A percentile compares a stretch with the other conserved stretches of the same genome.
Evolutionary conservation across 805 yeast species (phyloP).

Genomic region (Teunomyces funiuensis): DNA sequence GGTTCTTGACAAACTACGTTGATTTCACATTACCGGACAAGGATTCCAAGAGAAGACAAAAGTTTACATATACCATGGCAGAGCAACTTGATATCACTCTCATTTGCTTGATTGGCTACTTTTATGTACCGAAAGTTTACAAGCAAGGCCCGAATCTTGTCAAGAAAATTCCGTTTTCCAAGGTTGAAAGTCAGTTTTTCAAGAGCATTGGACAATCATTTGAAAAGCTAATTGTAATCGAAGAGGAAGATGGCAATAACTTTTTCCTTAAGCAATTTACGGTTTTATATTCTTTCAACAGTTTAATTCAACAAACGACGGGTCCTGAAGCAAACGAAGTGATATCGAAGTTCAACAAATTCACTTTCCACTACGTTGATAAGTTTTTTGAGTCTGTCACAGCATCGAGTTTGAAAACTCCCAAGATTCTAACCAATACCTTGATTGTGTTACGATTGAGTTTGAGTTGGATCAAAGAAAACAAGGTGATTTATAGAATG

Average conservation of each 20-base stretch:
- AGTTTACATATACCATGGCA: constrained; percentile 9
- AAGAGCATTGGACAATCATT: constrained; percentile 11
- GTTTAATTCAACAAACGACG: constrained; percentile 11
- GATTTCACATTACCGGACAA: constrained; percentile 15
- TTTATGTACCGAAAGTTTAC: constrained; percentile 39
- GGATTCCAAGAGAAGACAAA: constrained; percentile 8
- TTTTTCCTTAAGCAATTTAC: constrained; percentile 25
- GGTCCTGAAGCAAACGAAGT: constrained; percentile 10
- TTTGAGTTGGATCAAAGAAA: constrained; percentile 57
- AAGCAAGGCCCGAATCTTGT: constrained; percentile 20
- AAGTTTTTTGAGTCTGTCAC: constrained; percentile 14
- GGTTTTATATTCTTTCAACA: constrained; percentile 22
- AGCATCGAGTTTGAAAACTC: background rate
- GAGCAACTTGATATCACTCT: constrained; percentile 21
- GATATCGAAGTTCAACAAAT: constrained; percentile 12
- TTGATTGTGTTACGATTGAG: constrained; percentile 40
- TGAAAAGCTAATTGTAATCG: constrained; percentile 10
- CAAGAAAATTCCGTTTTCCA: constrained; percentile 21
- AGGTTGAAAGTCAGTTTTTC: constrained; percentile 25
- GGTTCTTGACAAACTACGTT: constrained; percentile 28
- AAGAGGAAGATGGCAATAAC: constrained; percentile 11
- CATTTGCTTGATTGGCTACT: constrained; percentile 41
- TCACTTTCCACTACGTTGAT: constrained; percentile 23
- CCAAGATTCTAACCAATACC: constrained; percentile 8
- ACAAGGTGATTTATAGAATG: constrained; percentile 28